Evolutionary conservation across 2,329 filamentous ascomycete species (phyloP).

Genomic region (Colletotrichum sansevieriae): DNA sequence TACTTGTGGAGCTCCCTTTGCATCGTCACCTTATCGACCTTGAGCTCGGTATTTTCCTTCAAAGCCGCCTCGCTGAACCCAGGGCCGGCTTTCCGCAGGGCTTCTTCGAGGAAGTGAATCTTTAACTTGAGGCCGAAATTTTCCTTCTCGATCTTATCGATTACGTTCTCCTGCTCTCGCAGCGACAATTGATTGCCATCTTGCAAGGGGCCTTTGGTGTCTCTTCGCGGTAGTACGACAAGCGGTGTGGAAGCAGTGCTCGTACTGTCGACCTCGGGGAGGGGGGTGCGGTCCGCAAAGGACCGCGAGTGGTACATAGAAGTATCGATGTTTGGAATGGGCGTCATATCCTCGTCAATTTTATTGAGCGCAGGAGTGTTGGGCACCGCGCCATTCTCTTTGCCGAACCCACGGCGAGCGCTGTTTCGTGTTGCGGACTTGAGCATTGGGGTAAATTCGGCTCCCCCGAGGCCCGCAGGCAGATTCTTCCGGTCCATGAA

Average conservation of each 20-base stretch:
- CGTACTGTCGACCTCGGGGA: slow-evolving; percentile 82
- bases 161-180: slow-evolving; percentile 93
- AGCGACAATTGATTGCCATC: slow-evolving; percentile 92
- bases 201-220: slow-evolving; percentile 77
- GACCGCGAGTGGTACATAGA: slow-evolving; percentile 78
- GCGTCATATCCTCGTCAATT: slow-evolving; percentile 79
- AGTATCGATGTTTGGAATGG: slow-evolving; percentile 79
- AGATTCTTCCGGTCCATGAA: slow-evolving; percentile 80
- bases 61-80: slow-evolving; percentile 91
- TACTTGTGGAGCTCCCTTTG: slow-evolving; percentile 87
- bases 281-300: slow-evolving; percentile 72
- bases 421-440: slow-evolving; percentile 82
- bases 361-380: slow-evolving; percentile 78
- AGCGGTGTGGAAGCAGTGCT: slow-evolving; percentile 88
- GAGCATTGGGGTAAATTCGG: slow-evolving; percentile 94
- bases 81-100: slow-evolving; percentile 86
- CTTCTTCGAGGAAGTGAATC: slow-evolving; percentile 96
- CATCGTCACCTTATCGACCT: slow-evolving; percentile 92
- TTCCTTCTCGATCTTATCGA: slow-evolving; percentile 97
- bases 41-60: slow-evolving; percentile 95
- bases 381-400: slow-evolving; percentile 70
- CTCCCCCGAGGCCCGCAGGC: slow-evolving; percentile 72
- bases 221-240: slow-evolving; percentile 74
- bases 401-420: slow-evolving; percentile 71
- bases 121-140: slow-evolving; percentile 98